Evolutionary conservation across 2,329 filamentous ascomycete genomes (phyloP).

Genomic region (Neonectria coccinea): DNA sequence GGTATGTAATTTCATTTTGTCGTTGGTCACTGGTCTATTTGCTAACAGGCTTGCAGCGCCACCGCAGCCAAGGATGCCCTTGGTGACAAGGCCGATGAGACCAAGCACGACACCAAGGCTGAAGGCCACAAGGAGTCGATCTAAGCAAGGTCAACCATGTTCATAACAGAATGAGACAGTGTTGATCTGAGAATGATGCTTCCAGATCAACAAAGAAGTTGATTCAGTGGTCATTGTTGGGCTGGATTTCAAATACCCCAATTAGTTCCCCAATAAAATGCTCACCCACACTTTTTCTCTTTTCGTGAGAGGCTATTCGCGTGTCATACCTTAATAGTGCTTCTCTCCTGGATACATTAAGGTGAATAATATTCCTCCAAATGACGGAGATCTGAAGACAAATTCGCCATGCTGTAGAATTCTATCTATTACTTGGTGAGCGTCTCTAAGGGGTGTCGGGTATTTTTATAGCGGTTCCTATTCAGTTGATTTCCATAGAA

Average conservation of each 20-base stretch:
- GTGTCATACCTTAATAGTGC: no score
- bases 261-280: background rate
- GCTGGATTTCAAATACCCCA: background rate
- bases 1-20: slow-evolving; percentile 52
- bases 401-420: no score
- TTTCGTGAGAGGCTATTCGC: no score
- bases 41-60: slow-evolving; percentile 47
- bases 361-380: no score
- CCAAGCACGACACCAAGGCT: slow-evolving; percentile 54
- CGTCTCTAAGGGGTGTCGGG: no score
- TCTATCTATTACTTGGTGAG: no score
- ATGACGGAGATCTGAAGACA: no score
- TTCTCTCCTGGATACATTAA: no score
- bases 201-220: background rate
- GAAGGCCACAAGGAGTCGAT: slow-evolving; percentile 57
- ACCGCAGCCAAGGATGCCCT: slow-evolving; percentile 63
- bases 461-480: no score
- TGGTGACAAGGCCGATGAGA: slow-evolving; percentile 59
- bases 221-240: background rate
- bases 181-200: slow-evolving; percentile 19
- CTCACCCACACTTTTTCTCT: background rate
- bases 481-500: no score
- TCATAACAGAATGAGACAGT: background rate
- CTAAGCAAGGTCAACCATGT: slow-evolving; percentile 41
- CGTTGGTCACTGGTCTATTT: background rate